These are phyloP conservation scores for Aspergillus persii DNA, from an alignment of 2,329 filamentous ascomycete species.

Conservation along the genomic window DNA sequence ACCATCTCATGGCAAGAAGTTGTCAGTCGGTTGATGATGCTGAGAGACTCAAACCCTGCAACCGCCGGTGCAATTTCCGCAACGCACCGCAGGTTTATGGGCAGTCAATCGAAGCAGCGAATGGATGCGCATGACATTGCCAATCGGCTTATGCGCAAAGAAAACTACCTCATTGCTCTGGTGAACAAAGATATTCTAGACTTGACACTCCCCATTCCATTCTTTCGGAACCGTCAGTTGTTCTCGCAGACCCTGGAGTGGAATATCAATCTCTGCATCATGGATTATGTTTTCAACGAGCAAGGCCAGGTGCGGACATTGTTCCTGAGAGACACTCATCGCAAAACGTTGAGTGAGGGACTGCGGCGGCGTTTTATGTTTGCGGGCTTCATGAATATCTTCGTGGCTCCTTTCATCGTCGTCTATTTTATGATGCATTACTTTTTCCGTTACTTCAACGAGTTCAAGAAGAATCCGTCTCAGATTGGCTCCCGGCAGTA, in stretches of 20 bases:
- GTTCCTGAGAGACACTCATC: conserved; percentile 80
- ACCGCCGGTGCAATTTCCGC: conserved; percentile 66
- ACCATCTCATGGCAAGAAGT: conserved; percentile 93
- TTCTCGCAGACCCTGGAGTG: conserved; percentile 89
- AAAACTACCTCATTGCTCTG: conserved; percentile 94
- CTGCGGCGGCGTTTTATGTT: conserved; percentile 76
- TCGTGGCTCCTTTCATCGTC: conserved; percentile 85
- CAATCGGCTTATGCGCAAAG: conserved; percentile 91
- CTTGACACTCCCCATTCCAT: conserved; percentile 79
- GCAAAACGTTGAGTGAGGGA: conserved; percentile 73
- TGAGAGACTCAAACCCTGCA: conserved; percentile 82
- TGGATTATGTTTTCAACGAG: conserved; percentile 92
- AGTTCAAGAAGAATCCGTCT: conserved; percentile 91
- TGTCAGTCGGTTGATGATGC: conserved; percentile 77
- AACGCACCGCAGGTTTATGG: conserved; percentile 61
- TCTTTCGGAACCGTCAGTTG: conserved; percentile 73
- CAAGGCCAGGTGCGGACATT: conserved; percentile 81
- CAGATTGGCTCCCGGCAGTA: conserved; percentile 86
- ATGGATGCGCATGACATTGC: conserved; percentile 97
- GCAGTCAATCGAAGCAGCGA: conserved; percentile 86
- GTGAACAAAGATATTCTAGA: conserved; percentile 97
- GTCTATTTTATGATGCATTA: conserved; percentile 83
- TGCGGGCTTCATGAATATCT: conserved; percentile 78
- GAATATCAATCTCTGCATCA: conserved; percentile 85
- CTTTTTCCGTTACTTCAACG: conserved; percentile 93